Base-by-base conservation (phyloP, 176 grass and related monocot species). In the Oryza coarctata region DNA sequence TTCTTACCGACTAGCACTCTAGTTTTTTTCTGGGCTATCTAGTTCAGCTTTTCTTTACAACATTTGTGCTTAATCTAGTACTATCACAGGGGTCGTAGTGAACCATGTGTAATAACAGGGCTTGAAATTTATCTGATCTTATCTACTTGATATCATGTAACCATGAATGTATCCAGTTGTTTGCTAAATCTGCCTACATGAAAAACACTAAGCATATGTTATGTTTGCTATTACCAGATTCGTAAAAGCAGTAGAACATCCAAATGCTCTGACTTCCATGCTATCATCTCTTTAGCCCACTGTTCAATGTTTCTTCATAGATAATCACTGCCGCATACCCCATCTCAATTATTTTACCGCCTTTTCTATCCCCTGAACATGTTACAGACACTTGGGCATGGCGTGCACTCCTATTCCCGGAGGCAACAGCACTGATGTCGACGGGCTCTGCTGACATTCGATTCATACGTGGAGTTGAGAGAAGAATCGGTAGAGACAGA, bases 301-400 rank as follows among this genome's bases (percentile, higher is more conserved):
- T 27, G 69, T 71, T 60, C 73, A 3, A 60, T 60, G n/a, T 25
- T 23, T 60, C 0, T 60, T 10, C 65, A 77, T 68, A 3, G 1
- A 49, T 17, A 64, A 43, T 41, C 31, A 22, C 66, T 71, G 9
- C 45, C 5, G 38, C 22, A 58, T 31, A 58, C 18, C 27, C 40
- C 32, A 50, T 50, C 72, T 71, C 71, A 33, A 5, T 38, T 61
- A 34, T 47, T 76, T 88, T 65, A 43, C 49, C 74, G 45, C 41
- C 52, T 78, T 76, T 40, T 64, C 36, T 9, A 78, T 81, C 61
- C 14, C 80, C 23, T 76, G 34, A 65, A 36, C 35, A 61, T 75
- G 27, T 87, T 76, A 68, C 77, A 94, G 94, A 90, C 89, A 6
- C 90, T 97, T 33, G 92, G 80, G 3, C 94, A 97, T 69, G 94